These are phyloP conservation scores for Clitopilus hobsonii DNA, from an alignment of 768 basidiomycete genomes.

Conservation along the genomic window DNA sequence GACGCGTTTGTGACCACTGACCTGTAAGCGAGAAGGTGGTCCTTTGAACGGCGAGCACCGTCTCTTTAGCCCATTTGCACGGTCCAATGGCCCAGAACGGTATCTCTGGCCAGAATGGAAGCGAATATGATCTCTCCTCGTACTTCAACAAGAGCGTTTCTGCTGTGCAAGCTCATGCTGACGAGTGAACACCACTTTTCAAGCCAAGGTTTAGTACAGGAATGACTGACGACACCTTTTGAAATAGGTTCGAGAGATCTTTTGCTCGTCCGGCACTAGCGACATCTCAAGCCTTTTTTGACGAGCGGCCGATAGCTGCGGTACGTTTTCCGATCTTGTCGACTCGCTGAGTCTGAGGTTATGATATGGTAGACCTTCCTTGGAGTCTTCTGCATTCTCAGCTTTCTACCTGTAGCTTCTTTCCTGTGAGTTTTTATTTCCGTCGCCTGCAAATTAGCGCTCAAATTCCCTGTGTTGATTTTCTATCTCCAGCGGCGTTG, in stretches of 20 bases:
- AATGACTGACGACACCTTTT: not conserved
- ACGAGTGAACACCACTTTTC: conserved; percentile 17
- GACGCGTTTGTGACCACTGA: no score
- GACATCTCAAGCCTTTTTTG: conserved; percentile 25
- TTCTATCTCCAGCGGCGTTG: conserved; percentile 10
- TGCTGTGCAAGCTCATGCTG: conserved; percentile 29
- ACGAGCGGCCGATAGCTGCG: conserved; percentile 27
- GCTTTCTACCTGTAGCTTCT: conserved; percentile 25
- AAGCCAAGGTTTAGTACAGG: not conserved
- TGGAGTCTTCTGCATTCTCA: conserved; percentile 30
- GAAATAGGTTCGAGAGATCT: conserved; percentile 34
- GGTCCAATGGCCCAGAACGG: no score
- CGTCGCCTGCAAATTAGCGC: no score
- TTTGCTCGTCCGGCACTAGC: conserved; percentile 38
- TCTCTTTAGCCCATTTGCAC: no score
- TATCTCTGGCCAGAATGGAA: conserved; percentile 6
- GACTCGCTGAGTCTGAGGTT: not conserved
- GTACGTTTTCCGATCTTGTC: conserved; percentile 16
- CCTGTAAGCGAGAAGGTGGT: no score
- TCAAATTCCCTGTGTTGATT: no score
- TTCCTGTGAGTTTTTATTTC: conserved; percentile 44
- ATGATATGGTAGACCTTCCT: conserved; percentile 30
- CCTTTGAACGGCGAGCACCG: no score
- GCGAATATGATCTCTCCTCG: conserved; percentile 21
- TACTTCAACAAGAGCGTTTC: conserved; percentile 32